phyloP scores from a whole-genome alignment of 164 flowering plant genomes.

The Hamamelis virginiana region DNA sequence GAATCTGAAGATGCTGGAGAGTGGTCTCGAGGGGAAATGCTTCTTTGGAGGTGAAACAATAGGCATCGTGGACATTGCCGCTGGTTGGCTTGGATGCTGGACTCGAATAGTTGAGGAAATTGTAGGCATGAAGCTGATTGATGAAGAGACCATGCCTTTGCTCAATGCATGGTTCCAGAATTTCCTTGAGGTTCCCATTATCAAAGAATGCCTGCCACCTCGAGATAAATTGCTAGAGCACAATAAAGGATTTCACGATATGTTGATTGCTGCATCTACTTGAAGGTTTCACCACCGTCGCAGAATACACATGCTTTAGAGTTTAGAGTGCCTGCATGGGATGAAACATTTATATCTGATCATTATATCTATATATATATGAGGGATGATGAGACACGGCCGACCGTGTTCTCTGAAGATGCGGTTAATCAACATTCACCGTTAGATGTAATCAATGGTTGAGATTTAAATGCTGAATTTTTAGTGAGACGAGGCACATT shows the following conservation, averaged over 20 bases:
- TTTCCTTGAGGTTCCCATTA: slow-evolving; percentile 18
- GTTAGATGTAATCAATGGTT: too few relatives aligned
- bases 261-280: slow-evolving; percentile 17
- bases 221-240: slow-evolving; percentile 23
- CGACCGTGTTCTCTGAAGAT: too few relatives aligned
- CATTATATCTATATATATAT: too few relatives aligned
- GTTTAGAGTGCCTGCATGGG: not conserved
- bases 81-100: slow-evolving; percentile 30
- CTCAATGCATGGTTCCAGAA: slow-evolving; percentile 25
- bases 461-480: too few relatives aligned
- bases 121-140: slow-evolving; percentile 17
- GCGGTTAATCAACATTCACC: too few relatives aligned
- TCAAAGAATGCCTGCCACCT: slow-evolving; percentile 30
- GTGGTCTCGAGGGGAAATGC: slow-evolving; percentile 19
- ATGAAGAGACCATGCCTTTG: slow-evolving; percentile 25
- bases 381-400: too few relatives aligned
- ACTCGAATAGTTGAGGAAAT: slow-evolving; percentile 23
- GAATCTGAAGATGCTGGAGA: slow-evolving; percentile 26
- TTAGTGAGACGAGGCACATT: too few relatives aligned
- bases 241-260: slow-evolving; percentile 16
- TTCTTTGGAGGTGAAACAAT: slow-evolving; percentile 30
- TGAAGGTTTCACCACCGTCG: slow-evolving; percentile 3
- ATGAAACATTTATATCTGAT: too few relatives aligned
- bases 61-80: slow-evolving; percentile 24
- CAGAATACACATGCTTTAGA: not conserved